Conservation (phyloP, 192 early-diverging fungal genomes). For the Coemansia sp. region DNA sequence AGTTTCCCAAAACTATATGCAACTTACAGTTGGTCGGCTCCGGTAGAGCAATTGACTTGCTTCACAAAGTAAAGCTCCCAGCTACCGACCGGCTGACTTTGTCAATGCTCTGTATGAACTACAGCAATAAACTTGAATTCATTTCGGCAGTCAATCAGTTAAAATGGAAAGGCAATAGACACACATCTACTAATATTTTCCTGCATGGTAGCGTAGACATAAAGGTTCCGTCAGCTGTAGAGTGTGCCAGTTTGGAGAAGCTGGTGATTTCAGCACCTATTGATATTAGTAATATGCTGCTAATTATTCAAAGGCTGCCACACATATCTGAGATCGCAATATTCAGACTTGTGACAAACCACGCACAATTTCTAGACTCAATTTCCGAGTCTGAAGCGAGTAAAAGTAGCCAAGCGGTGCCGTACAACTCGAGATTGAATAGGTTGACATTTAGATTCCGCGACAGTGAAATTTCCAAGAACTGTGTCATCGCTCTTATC, state of each 20-base stretch:
- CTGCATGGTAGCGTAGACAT: not conserved
- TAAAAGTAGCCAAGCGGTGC: not conserved
- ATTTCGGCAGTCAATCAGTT: not conserved
- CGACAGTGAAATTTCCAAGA: not conserved
- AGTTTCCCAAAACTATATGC: not conserved
- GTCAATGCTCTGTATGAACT: not conserved
- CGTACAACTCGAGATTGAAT: not conserved
- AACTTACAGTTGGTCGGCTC: not conserved
- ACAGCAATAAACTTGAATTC: not conserved
- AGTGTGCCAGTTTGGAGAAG: not conserved
- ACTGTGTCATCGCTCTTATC: not conserved
- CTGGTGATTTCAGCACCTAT: not conserved
- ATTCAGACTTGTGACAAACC: not conserved
- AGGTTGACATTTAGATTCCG: not conserved
- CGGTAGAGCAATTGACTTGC: not conserved
- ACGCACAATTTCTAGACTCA: not conserved
- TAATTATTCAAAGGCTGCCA: not conserved
- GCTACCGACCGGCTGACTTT: not conserved
- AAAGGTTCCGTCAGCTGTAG: not conserved
- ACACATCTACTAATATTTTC: not conserved
- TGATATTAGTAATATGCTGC: not conserved
- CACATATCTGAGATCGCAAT: not conserved
- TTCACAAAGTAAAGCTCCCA: not conserved
- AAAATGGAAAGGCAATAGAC: not conserved
- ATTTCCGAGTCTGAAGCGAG: not conserved